phyloP scores from a whole-genome alignment of 257 asterid genomes.

The Rehmannia glutinosa region DNA sequence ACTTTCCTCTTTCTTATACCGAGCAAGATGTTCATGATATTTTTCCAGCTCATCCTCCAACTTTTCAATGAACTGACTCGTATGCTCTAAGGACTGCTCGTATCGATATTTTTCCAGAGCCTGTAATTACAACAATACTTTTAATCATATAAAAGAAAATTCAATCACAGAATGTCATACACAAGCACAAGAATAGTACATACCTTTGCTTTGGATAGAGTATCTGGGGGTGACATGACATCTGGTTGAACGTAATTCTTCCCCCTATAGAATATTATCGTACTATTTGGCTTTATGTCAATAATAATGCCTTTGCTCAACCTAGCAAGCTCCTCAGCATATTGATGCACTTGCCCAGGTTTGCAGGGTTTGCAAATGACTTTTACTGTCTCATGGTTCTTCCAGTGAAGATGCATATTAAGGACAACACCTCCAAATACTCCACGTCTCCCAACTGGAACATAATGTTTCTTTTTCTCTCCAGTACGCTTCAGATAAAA shows the following conservation, averaged over 20 bases:
- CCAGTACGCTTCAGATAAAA: slow-evolving; percentile 91
- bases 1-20: slow-evolving; percentile 40
- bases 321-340: slow-evolving; percentile 79
- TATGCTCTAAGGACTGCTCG: slow-evolving; percentile 90
- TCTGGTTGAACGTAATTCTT: slow-evolving; percentile 86
- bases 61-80: slow-evolving; percentile 81
- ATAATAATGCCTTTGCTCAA: slow-evolving; percentile 81
- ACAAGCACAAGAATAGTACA: slow-evolving; percentile 3
- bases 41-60: slow-evolving; percentile 84
- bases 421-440: slow-evolving; percentile 98
- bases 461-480: slow-evolving; percentile 87
- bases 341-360: slow-evolving; percentile 80
- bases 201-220: slow-evolving; percentile 95
- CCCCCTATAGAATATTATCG: slow-evolving; percentile 75
- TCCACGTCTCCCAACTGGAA: slow-evolving; percentile 89
- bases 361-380: slow-evolving; percentile 89
- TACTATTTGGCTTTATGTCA: slow-evolving; percentile 69
- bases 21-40: slow-evolving; percentile 65
- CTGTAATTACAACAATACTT: slow-evolving; percentile 34
- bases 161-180: background rate
- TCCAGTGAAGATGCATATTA: slow-evolving; percentile 99
- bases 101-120: slow-evolving; percentile 76
- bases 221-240: slow-evolving; percentile 83
- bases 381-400: slow-evolving; percentile 88
- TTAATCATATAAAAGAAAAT: slow-evolving; percentile 1